These are phyloP conservation scores for Leptosphaerulina australis DNA, from an alignment of 2,329 filamentous ascomycete species.

Conservation along the genomic window DNA sequence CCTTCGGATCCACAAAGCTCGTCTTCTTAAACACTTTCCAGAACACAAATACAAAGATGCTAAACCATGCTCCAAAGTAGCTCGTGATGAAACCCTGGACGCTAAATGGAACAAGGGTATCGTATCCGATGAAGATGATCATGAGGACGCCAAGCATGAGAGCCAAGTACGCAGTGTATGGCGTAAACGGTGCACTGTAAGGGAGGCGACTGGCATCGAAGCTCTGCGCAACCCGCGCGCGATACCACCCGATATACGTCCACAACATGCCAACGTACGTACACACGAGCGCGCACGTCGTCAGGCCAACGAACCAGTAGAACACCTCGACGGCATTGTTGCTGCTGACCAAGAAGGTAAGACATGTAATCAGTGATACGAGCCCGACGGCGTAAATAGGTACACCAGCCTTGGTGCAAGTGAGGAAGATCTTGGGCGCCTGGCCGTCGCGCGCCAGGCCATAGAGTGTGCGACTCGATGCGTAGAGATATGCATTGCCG, in stretches of 20 bases:
- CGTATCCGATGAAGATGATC: constrained; percentile 51
- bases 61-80: constrained; percentile 49
- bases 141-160: constrained; percentile 10
- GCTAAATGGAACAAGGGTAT: constrained; percentile 57
- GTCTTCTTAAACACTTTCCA: constrained; percentile 71
- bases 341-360: constrained; percentile 57
- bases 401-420: constrained; percentile 65
- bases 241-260: constrained; percentile 20
- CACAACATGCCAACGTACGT: constrained; percentile 19
- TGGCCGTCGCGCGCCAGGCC: constrained; percentile 66
- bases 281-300: constrained; percentile 35
- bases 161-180: constrained; percentile 15
- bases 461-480: constrained; percentile 60
- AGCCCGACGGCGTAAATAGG: constrained; percentile 56
- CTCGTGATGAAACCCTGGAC: constrained; percentile 54
- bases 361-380: constrained; percentile 52
- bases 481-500: constrained; percentile 62
- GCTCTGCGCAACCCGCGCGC: constrained; percentile 14
- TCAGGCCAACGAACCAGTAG: constrained; percentile 73
- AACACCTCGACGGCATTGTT: constrained; percentile 58
- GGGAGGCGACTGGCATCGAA: constrained; percentile 6
- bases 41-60: constrained; percentile 54
- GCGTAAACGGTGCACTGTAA: constrained; percentile 11
- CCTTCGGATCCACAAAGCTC: constrained; percentile 47
- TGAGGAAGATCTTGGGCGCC: constrained; percentile 66